A percentile compares a stretch with the other conserved stretches of the same genome.
Conservation (phyloP, 1,139 yeast species). For the Meyerozyma guilliermondii region DNA sequence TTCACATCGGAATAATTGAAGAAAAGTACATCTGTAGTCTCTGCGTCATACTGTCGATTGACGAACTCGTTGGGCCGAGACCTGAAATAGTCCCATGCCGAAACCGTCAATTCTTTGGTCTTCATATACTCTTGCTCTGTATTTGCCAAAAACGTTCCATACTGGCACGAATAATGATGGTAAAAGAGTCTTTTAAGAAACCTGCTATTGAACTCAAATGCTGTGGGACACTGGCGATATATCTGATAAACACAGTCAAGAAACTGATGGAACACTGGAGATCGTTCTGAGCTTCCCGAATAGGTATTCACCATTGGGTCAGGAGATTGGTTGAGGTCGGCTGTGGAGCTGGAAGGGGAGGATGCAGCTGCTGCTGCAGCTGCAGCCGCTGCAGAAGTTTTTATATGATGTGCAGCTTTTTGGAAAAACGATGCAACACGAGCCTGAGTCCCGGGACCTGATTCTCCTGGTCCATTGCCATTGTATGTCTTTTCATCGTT, state of each 20-base stretch:
- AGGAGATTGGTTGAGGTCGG: slow-evolving; percentile 7
- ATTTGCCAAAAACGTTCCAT: slow-evolving; percentile 83
- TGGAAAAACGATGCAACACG: slow-evolving; percentile 29
- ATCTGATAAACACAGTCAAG: slow-evolving; percentile 85
- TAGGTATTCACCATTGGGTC: slow-evolving; percentile 19
- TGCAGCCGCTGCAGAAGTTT: slow-evolving; percentile 27
- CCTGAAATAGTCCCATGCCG: slow-evolving; percentile 92
- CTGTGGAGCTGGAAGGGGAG: slow-evolving; percentile 8
- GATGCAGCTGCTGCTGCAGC: slow-evolving; percentile 16
- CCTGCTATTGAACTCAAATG: slow-evolving; percentile 85
- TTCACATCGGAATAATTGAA: slow-evolving; percentile 65
- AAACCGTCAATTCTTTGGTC: slow-evolving; percentile 49
- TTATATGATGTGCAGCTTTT: slow-evolving; percentile 40
- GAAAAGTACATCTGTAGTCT: slow-evolving; percentile 43
- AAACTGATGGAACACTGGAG: slow-evolving; percentile 93
- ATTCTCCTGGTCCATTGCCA: slow-evolving; percentile 4
- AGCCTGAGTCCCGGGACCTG: slow-evolving; percentile 6
- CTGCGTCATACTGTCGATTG: slow-evolving; percentile 39
- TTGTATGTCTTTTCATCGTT: slow-evolving; percentile 10
- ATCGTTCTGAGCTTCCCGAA: slow-evolving; percentile 45
- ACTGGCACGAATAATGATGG: slow-evolving; percentile 90
- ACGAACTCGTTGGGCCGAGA: slow-evolving; percentile 70
- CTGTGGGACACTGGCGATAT: slow-evolving; percentile 59
- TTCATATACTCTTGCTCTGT: slow-evolving; percentile 56
- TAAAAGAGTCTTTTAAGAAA: slow-evolving; percentile 78